Conservation (phyloP, 73 alveolate genomes). For the Paramecium sexaurelia region DNA sequence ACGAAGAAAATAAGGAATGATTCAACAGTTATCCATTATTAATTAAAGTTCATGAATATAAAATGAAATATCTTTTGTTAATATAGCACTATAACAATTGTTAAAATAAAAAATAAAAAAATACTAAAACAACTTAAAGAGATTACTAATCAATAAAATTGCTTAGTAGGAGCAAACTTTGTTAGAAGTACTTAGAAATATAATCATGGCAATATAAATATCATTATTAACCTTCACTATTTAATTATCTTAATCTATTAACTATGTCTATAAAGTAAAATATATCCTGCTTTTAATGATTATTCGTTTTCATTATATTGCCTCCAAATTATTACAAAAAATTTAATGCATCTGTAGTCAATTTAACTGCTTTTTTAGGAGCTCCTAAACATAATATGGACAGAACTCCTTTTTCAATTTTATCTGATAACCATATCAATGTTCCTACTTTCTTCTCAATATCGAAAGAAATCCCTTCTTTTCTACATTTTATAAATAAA, state of each 20-base stretch:
- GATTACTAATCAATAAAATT: background rate
- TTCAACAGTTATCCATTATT: no score
- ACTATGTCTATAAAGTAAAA: slow-evolving; percentile 46
- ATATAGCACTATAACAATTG: no score
- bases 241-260: slow-evolving; percentile 27
- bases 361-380: slow-evolving; percentile 32
- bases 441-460: slow-evolving; percentile 31
- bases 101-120: no score
- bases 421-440: slow-evolving; percentile 1
- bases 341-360: slow-evolving; percentile 39
- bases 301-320: background rate
- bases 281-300: background rate
- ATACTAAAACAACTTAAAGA: no score
- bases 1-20: no score
- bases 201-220: background rate
- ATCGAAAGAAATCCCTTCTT: slow-evolving; percentile 40
- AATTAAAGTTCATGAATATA: no score
- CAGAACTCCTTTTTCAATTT: slow-evolving; percentile 12
- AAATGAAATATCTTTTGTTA: no score
- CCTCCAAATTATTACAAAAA: slow-evolving; percentile 32
- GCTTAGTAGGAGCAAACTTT: background rate
- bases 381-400: slow-evolving; percentile 41
- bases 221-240: slow-evolving; percentile 49
- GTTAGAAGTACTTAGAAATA: background rate
- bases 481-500: slow-evolving; percentile 25